Conservation (phyloP, 805 yeast species). For the Metschnikowia kofuensis region DNA sequence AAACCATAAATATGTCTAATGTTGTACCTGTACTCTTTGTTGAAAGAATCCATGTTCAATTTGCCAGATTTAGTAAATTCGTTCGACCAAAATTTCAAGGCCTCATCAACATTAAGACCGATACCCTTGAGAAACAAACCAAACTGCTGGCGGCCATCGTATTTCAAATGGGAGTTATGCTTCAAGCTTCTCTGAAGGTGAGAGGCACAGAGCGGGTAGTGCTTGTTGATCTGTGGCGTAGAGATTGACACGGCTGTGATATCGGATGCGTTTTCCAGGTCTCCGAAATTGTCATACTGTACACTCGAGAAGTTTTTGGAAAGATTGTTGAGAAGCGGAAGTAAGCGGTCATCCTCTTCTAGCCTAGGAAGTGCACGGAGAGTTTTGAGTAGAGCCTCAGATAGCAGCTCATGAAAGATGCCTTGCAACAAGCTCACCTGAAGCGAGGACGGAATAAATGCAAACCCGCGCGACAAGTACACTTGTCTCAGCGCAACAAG, state of each 20-base stretch:
- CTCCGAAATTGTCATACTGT: conserved; percentile 54
- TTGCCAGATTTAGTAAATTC: conserved; percentile 57
- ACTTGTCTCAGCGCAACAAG: conserved; percentile 73
- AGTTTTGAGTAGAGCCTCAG: conserved; percentile 56
- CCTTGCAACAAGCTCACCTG: conserved; percentile 68
- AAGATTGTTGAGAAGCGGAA: conserved; percentile 79
- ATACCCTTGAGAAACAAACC: conserved; percentile 84
- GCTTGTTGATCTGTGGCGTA: conserved; percentile 50
- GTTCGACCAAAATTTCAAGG: conserved; percentile 76
- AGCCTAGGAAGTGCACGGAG: conserved; percentile 76
- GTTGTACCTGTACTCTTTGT: conserved; percentile 85
- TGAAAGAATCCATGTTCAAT: conserved; percentile 69
- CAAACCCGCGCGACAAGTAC: conserved; percentile 63
- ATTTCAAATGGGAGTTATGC: conserved; percentile 68
- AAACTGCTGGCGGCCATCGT: conserved; percentile 81
- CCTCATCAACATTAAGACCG: conserved; percentile 85
- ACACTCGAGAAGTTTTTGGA: conserved; percentile 48
- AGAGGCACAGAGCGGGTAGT: conserved; percentile 81
- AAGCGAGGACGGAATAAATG: conserved; percentile 79
- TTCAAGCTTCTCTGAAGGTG: conserved; percentile 62
- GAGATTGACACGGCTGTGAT: conserved; percentile 64
- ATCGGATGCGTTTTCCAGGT: conserved; percentile 31
- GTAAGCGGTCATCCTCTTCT: conserved; percentile 86
- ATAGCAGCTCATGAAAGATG: conserved; percentile 60
- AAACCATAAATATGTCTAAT: conserved; percentile 87